phyloP scores from a whole-genome alignment of 2,329 filamentous ascomycete species.

The Botryotinia convoluta region DNA sequence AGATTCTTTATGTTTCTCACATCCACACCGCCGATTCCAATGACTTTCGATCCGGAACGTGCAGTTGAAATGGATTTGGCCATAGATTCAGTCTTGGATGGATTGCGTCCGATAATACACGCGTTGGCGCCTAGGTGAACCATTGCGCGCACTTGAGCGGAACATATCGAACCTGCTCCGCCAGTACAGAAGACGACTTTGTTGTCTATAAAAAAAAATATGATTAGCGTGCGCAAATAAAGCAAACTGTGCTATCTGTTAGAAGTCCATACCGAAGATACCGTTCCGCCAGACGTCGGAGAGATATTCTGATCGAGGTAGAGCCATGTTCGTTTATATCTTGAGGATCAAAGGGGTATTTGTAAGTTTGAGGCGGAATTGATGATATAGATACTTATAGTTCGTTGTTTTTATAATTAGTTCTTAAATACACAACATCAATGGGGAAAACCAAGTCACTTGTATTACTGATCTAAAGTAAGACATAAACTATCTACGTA shows the following conservation, averaged over 20 bases:
- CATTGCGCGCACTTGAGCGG: conserved; percentile 85
- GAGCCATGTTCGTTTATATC: conserved; percentile 29
- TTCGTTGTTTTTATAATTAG: too few species aligned
- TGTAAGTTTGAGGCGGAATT: background rate
- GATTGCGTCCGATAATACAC: conserved; percentile 88
- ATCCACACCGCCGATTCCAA: conserved; percentile 78
- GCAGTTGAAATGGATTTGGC: conserved; percentile 81
- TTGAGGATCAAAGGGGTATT: background rate
- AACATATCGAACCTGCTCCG: conserved; percentile 90
- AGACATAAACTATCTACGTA: background rate
- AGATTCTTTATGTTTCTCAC: conserved; percentile 73
- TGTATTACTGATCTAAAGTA: background rate
- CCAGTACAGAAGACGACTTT: conserved; percentile 95
- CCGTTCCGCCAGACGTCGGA: conserved; percentile 83
- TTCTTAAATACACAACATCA: background rate
- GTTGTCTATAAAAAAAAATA: conserved; percentile 56
- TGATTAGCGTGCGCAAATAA: conserved; percentile 19
- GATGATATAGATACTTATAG: background rate
- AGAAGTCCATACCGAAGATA: conserved; percentile 66
- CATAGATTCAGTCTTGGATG: conserved; percentile 78
- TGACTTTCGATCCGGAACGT: conserved; percentile 74
- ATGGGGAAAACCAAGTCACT: background rate
- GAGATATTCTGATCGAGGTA: conserved; percentile 71
- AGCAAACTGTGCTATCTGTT: background rate
- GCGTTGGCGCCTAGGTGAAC: conserved; percentile 90